Conservation (phyloP, 2,329 filamentous ascomycete species). For the Phialophora expanda region DNA sequence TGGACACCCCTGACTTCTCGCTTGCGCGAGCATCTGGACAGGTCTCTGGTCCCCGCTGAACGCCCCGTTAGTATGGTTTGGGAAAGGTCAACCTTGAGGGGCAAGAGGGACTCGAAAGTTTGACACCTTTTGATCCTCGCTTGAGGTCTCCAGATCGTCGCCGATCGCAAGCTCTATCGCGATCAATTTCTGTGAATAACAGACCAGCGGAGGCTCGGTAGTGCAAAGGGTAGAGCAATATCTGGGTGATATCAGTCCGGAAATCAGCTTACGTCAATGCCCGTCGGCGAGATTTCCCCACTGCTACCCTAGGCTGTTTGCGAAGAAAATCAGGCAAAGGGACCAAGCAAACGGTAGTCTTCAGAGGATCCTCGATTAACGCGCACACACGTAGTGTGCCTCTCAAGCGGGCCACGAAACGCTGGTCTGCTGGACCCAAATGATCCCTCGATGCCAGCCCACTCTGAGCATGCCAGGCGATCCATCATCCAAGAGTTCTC, state of each 20-base stretch:
- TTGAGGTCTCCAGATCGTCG: conserved; percentile 18
- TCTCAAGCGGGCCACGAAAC: conserved; percentile 13
- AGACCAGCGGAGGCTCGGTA: neutral
- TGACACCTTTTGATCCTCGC: conserved; percentile 15
- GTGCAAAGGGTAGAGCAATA: neutral
- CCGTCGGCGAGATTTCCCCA: neutral
- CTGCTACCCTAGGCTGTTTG: neutral
- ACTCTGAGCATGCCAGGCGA: neutral
- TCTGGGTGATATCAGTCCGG: neutral
- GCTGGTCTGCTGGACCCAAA: neutral
- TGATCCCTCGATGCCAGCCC: neutral
- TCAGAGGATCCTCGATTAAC: neutral
- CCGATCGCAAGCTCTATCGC: conserved; percentile 13
- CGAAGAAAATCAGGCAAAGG: neutral
- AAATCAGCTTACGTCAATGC: neutral
- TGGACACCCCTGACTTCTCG: conserved; percentile 13
- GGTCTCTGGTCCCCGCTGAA: conserved; percentile 9
- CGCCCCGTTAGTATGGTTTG: conserved; percentile 6
- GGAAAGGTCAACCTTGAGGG: neutral
- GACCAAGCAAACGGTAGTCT: neutral
- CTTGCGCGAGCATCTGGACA: conserved; percentile 18
- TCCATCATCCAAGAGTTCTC: neutral
- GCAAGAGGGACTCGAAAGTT: neutral
- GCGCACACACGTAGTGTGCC: neutral
- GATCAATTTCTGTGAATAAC: conserved; percentile 6